Evolutionary conservation across 495 filamentous ascomycete genomes (phyloP).

Genomic region (Neurospora hispaniola): DNA sequence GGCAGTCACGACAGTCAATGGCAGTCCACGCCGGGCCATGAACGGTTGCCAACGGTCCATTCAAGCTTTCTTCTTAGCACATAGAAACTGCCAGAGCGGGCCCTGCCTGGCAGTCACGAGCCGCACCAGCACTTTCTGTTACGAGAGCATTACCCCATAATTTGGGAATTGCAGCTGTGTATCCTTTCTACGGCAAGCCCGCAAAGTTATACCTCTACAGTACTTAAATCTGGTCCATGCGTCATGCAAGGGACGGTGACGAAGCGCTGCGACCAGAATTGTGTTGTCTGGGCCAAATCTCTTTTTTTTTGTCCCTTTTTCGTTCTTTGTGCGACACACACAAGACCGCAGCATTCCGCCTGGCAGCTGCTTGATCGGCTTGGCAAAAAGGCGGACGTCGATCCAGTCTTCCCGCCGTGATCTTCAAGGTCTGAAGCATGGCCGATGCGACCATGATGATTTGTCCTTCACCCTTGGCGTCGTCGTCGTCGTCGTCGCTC

Average conservation of each 20-base stretch:
- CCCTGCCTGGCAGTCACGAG: constrained; percentile 22
- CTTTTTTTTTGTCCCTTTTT: neutral
- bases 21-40: neutral
- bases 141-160: constrained; percentile 26
- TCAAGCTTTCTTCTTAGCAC: constrained; percentile 20
- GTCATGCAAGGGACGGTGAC: constrained; percentile 21
- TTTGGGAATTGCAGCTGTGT: constrained; percentile 10
- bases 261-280: neutral
- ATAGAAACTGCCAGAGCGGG: constrained; percentile 18
- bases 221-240: neutral
- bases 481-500: neutral
- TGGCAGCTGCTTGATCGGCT: constrained; percentile 1
- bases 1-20: neutral
- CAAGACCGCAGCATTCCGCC: constrained; percentile 10
- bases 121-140: constrained; percentile 14
- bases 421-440: neutral
- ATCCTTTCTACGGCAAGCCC: neutral
- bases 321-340: neutral
- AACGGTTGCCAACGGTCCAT: constrained; percentile 3
- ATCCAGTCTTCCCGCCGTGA: neutral
- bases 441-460: neutral
- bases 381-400: neutral
- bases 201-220: constrained; percentile 6
- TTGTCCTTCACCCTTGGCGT: constrained; percentile 1
- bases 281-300: neutral